These are phyloP conservation scores for Ramichloridium luteum DNA, from an alignment of 2,329 filamentous ascomycete genomes.

Conservation along the genomic window DNA sequence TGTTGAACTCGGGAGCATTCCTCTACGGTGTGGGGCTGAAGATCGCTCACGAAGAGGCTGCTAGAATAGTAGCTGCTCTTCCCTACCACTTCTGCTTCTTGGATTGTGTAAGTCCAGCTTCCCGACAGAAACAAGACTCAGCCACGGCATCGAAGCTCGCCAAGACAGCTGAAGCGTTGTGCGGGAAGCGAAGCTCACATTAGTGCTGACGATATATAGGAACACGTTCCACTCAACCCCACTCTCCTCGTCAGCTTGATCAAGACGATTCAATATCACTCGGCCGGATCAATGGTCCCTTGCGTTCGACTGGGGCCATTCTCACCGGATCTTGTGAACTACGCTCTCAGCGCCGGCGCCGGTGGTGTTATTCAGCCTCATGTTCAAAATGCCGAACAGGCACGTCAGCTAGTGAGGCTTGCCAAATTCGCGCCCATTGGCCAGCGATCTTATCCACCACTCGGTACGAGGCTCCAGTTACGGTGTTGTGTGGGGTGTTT, in stretches of 20 bases:
- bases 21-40: slow-evolving; percentile 3
- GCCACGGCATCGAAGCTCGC: not conserved
- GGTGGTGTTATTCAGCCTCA: slow-evolving; percentile 4
- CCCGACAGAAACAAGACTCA: not conserved
- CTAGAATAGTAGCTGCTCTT: slow-evolving; percentile 3
- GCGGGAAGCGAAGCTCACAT: too few relatives aligned
- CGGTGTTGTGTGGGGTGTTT: too few relatives aligned
- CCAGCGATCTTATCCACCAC: slow-evolving; percentile 4
- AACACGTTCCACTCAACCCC: slow-evolving; percentile 4
- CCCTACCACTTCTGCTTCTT: slow-evolving; percentile 7
- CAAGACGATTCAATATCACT: slow-evolving; percentile 5
- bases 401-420: slow-evolving; percentile 1
- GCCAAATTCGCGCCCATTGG: slow-evolving; percentile 3
- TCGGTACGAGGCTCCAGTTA: too few relatives aligned
- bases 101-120: slow-evolving; percentile 5
- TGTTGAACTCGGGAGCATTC: slow-evolving; percentile 3
- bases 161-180: too few relatives aligned
- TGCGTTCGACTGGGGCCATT: slow-evolving; percentile 4
- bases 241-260: slow-evolving; percentile 4
- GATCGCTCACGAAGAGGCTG: slow-evolving; percentile 3
- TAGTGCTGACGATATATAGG: too few relatives aligned
- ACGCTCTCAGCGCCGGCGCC: slow-evolving; percentile 5
- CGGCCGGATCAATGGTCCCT: slow-evolving; percentile 5
- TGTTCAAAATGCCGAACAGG: slow-evolving; percentile 5
- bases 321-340: slow-evolving; percentile 3